A percentile compares a stretch with the other conserved stretches of the same genome.
phyloP scores from a whole-genome alignment of 2,329 filamentous ascomycete species.

The Chaetomium strumarium region DNA sequence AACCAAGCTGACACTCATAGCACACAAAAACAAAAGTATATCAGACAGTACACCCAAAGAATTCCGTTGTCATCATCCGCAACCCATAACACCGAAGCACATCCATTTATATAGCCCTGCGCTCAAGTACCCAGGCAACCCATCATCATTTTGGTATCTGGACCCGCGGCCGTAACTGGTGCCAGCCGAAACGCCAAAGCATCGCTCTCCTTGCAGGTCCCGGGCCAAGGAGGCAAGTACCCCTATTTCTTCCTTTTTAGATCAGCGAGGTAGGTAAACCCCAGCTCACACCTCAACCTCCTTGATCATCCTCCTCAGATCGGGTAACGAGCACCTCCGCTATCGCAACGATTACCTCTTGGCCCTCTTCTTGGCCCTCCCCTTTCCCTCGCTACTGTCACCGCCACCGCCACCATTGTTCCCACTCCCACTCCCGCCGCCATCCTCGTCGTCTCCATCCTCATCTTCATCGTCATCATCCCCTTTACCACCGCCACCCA shows the following conservation, averaged over 20 bases:
- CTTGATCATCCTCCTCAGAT: too few species aligned
- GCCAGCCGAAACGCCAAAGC: neutral
- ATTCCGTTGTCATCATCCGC: too few species aligned
- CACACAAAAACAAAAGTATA: too few species aligned
- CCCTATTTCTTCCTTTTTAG: too few species aligned
- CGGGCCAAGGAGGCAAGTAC: neutral
- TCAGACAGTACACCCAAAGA: too few species aligned
- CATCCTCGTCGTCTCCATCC: slow-evolving; percentile 18
- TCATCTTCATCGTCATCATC: slow-evolving; percentile 42
- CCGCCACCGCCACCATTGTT: slow-evolving; percentile 35
- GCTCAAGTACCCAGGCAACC: neutral
- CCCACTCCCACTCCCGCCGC: slow-evolving; percentile 26
- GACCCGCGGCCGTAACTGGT: neutral
- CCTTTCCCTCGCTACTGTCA: slow-evolving; percentile 28
- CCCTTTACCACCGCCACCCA: slow-evolving; percentile 32
- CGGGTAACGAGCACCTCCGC: neutral
- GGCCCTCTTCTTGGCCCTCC: slow-evolving; percentile 18
- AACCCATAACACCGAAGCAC: too few species aligned
- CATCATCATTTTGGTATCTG: neutral
- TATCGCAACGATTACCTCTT: slow-evolving; percentile 12
- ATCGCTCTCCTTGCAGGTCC: neutral
- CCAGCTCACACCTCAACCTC: too few species aligned
- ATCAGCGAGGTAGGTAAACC: too few species aligned
- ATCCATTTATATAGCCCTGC: neutral
- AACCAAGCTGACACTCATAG: too few species aligned